Percentiles rank a stretch among this genome's conserved stretches.
These are phyloP conservation scores for Casuarina glauca DNA, from an alignment of 306 rosid genomes.

Conservation along the genomic window DNA sequence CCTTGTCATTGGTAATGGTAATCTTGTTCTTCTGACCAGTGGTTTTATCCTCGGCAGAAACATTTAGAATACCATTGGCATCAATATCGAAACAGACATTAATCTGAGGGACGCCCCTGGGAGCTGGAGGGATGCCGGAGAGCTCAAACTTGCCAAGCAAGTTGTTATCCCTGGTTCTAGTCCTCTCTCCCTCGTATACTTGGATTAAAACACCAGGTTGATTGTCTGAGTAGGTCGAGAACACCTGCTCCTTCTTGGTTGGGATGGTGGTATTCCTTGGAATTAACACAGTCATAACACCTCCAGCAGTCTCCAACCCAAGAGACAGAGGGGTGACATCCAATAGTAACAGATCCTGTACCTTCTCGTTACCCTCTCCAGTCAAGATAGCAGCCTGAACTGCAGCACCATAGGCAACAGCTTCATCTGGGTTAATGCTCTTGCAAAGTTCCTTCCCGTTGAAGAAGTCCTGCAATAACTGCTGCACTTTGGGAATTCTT, in stretches of 20 bases:
- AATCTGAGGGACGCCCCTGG: constrained; percentile 75
- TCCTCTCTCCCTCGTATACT: constrained; percentile 71
- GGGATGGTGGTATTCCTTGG: constrained; percentile 78
- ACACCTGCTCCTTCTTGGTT: constrained; percentile 71
- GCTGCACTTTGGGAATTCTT: constrained; percentile 79
- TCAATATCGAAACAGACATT: constrained; percentile 73
- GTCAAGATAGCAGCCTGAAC: constrained; percentile 77
- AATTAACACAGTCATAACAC: constrained; percentile 72
- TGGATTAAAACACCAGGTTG: constrained; percentile 81
- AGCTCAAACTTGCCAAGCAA: constrained; percentile 73
- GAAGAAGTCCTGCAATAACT: constrained; percentile 72
- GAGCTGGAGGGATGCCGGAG: constrained; percentile 81
- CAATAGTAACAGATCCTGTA: constrained; percentile 66
- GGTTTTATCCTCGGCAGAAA: constrained; percentile 71
- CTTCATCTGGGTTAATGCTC: constrained; percentile 77
- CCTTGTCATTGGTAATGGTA: constrained; percentile 76
- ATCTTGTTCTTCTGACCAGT: constrained; percentile 82
- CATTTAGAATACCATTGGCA: constrained; percentile 71
- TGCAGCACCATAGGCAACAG: constrained; percentile 79
- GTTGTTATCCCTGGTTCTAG: constrained; percentile 68
- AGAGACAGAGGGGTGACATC: constrained; percentile 70
- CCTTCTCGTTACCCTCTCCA: constrained; percentile 78
- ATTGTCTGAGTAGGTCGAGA: constrained; percentile 71
- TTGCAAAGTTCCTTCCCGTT: constrained; percentile 76
- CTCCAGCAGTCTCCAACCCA: constrained; percentile 78